Base-by-base conservation (phyloP, 2,329 filamentous ascomycete genomes). In the Alternaria longipes region DNA sequence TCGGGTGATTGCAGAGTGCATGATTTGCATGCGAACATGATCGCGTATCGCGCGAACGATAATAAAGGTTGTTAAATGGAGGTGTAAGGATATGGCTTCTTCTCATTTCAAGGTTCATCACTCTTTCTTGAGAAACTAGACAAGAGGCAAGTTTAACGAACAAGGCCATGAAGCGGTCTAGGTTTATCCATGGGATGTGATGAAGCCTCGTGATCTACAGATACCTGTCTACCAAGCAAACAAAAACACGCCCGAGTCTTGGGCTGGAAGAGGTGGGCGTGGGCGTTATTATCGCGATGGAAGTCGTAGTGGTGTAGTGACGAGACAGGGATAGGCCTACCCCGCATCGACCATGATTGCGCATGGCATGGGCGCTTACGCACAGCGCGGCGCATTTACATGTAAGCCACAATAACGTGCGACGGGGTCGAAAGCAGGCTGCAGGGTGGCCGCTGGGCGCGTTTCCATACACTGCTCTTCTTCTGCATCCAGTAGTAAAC, bases 401-500 rank as follows among this genome's bases (percentile, higher is more conserved):
- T 36, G 32, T 36, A 14, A 30, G 46, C 46, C 46, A 49, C 60
- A 58, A 60, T 49, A 63, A 63, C 61, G 61, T 60, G 61, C 22
- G 14, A 16, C 32, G 1, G 32, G 32, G 32, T 36, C 32, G 32
- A 14, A 11, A 12, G 6, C 32, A 59, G 46, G 45, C 28, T 5
- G 32, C 34, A 40, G 24, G 36, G 14, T 38, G 30, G 32, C 30
- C 30, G 46, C 30, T 36, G 18, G 30, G 46, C 20, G 46, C 24
- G 24, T 26, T 26, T 26, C 24, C 24, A 8, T 8, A 26, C 24
- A 26, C 24, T 26, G 24, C 24, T 26, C 24, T 26, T 7, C 24
- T 22, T 14, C 11, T 4, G n/a, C 9, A 14, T 14, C 1, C 38
- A 7, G 38, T 12, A 8, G 18, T 12, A 5, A 41, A 22, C 20